These are phyloP conservation scores for Oropetium thomaeum DNA, from an alignment of 176 grass and related monocot genomes.

Conservation along the genomic window DNA sequence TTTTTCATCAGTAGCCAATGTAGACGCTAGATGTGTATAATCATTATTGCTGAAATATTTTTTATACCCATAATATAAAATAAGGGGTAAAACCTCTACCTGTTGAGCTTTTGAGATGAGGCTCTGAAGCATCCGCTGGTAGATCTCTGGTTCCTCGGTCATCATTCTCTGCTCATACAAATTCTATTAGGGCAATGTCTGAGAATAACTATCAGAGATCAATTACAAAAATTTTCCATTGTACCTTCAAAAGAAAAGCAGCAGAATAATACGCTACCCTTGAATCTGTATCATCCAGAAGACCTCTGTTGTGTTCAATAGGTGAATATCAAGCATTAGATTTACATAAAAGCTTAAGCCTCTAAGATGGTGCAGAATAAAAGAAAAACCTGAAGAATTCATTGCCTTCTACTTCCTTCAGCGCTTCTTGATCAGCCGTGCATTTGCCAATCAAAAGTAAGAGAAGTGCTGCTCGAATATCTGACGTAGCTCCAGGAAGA, in stretches of 20 bases:
- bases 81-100: slow-evolving; percentile 31
- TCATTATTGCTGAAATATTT: slow-evolving; percentile 1
- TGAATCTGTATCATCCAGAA: slow-evolving; percentile 94
- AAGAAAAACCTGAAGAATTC: slow-evolving; percentile 84
- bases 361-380: slow-evolving; percentile 8
- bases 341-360: background rate
- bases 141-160: slow-evolving; percentile 90
- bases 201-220: slow-evolving; percentile 13
- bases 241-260: slow-evolving; percentile 97
- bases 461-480: slow-evolving; percentile 89
- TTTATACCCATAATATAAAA: background rate
- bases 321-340: slow-evolving; percentile 22
- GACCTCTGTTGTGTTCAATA: slow-evolving; percentile 55
- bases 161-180: slow-evolving; percentile 82
- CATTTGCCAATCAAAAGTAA: slow-evolving; percentile 98
- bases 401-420: slow-evolving; percentile 93
- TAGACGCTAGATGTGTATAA: slow-evolving; percentile 7
- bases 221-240: slow-evolving; percentile 19
- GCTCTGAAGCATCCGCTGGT: slow-evolving; percentile 92
- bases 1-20: slow-evolving; percentile 24
- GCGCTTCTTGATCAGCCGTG: slow-evolving; percentile 84
- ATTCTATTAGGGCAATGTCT: slow-evolving; percentile 18
- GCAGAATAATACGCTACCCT: slow-evolving; percentile 99
- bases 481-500: slow-evolving; percentile 94
- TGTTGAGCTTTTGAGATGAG: slow-evolving; percentile 97